Evolutionary conservation across 2,329 filamentous ascomycete species (phyloP), one percentile per base, ranked within the genome.

Genomic region (Penicillium sp.): DNA sequence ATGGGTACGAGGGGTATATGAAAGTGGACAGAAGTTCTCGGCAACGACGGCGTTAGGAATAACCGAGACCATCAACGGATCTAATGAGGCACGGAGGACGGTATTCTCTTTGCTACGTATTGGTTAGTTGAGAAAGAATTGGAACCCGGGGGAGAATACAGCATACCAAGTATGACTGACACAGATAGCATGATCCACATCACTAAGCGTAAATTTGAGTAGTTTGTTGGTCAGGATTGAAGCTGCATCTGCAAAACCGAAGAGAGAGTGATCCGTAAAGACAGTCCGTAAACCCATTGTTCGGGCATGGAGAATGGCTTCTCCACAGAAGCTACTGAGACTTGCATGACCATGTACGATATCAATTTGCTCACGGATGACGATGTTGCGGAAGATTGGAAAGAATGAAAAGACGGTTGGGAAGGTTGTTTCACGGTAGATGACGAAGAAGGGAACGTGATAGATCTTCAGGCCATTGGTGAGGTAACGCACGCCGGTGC

Each of bases 361-460:
- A 73, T 97, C 89, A 64, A 99, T 97, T 56, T 88, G 85, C 75
- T 99, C 94, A 42, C 94, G 87, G 57, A 99, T 89, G 58, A 97
- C 85, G 66, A 99, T 97, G 65, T 97, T 96, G 53, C 94, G 87
- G 67, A 99, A 92, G n/a, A 97, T 87, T 9, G 95, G 94, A 67
- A 99, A 99, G 78, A 96, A 97, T 26, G 93, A 97, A 79, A 97
- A 97, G 69, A 99, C 92, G 5, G 95, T 97, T 0, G 94, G 94
- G 68, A 99, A 93, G 11, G 92, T 95, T 4, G 92, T 86, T 60
- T 92, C 89, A 64, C 95, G 91, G 74, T 97, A 97, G 66, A 99
- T 92, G 72, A 97, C 87, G 71, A 96, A 85, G 74, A 97, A 97
- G 3, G 94, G 95, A 16, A 97, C 89, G 74, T 99, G 91, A 77